These are phyloP conservation scores for Gracilariopsis chorda DNA, from an alignment of 23 red algal species.

Conservation along the genomic window DNA sequence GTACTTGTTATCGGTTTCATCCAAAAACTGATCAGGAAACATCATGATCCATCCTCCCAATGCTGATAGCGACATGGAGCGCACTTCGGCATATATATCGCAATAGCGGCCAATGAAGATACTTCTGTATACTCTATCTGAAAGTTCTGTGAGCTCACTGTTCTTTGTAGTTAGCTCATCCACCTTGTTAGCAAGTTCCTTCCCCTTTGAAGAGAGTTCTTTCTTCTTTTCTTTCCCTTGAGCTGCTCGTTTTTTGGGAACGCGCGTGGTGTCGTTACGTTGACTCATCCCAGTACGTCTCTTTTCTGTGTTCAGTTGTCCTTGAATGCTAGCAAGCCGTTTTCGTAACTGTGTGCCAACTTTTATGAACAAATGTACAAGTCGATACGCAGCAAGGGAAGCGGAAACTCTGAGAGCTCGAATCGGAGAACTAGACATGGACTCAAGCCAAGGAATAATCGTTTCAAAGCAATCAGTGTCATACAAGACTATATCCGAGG, in stretches of 20 bases:
- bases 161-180: constrained; percentile 43
- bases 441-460: constrained; percentile 59
- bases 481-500: constrained; percentile 56
- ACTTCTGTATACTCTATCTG: constrained; percentile 60
- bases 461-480: constrained; percentile 78
- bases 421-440: constrained; percentile 11
- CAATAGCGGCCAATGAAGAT: constrained; percentile 80
- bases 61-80: constrained; percentile 43
- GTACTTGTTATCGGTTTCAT: constrained; percentile 85
- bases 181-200: constrained; percentile 49
- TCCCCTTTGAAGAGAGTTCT: constrained; percentile 29
- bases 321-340: constrained; percentile 47
- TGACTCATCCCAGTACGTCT: not conserved
- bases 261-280: not conserved
- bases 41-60: constrained; percentile 75
- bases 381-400: constrained; percentile 52
- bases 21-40: constrained; percentile 79
- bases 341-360: constrained; percentile 19
- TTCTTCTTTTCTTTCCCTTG: not conserved
- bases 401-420: constrained; percentile 62
- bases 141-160: constrained; percentile 53
- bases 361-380: constrained; percentile 59
- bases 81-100: constrained; percentile 71
- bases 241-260: not conserved
- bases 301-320: constrained; percentile 36